phyloP scores from a whole-genome alignment of 2,329 filamentous ascomycete species.

The Iodosphaeria phyllophila region DNA sequence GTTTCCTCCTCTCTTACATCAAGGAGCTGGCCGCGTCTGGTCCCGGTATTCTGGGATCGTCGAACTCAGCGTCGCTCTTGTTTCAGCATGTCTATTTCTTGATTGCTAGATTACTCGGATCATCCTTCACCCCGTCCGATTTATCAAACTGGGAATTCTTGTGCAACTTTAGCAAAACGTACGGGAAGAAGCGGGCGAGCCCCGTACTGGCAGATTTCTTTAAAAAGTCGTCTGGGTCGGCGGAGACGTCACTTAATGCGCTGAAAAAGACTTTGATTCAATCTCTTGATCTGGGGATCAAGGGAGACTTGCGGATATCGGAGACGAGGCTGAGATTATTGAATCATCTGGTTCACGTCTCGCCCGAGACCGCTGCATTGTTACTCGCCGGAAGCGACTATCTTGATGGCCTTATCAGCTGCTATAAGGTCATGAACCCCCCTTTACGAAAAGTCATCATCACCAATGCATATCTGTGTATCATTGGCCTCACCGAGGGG shows the following conservation, averaged over 20 bases:
- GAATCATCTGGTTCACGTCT: slow-evolving; percentile 45
- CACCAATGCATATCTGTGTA: slow-evolving; percentile 55
- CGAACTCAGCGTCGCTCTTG: slow-evolving; percentile 23
- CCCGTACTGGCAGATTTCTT: slow-evolving; percentile 31
- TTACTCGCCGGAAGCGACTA: slow-evolving; percentile 80
- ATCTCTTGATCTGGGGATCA: slow-evolving; percentile 41
- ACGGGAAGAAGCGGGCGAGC: slow-evolving; percentile 41
- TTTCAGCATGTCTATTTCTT: slow-evolving; percentile 48
- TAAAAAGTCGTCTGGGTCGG: slow-evolving; percentile 23
- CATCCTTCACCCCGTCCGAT: slow-evolving; percentile 19
- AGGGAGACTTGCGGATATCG: slow-evolving; percentile 32
- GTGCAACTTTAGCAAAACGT: slow-evolving; percentile 46
- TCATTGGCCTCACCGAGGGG: slow-evolving; percentile 50
- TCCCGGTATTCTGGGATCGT: slow-evolving; percentile 14
- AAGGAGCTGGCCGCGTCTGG: slow-evolving; percentile 27
- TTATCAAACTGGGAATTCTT: slow-evolving; percentile 51
- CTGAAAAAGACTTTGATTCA: slow-evolving; percentile 44
- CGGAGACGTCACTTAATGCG: slow-evolving; percentile 36
- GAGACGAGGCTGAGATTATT: slow-evolving; percentile 36
- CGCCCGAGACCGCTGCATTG: slow-evolving; percentile 34
- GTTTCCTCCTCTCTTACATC: slow-evolving; percentile 52
- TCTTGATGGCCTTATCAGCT: slow-evolving; percentile 52
- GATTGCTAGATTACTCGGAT: slow-evolving; percentile 32
- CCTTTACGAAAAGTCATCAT: slow-evolving; percentile 48
- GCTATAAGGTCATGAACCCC: slow-evolving; percentile 45